Evolutionary conservation across 2,329 filamentous ascomycete species (phyloP), one percentile per base, ranked within the genome.

Genomic region (Sarocladiaceae sp.): DNA sequence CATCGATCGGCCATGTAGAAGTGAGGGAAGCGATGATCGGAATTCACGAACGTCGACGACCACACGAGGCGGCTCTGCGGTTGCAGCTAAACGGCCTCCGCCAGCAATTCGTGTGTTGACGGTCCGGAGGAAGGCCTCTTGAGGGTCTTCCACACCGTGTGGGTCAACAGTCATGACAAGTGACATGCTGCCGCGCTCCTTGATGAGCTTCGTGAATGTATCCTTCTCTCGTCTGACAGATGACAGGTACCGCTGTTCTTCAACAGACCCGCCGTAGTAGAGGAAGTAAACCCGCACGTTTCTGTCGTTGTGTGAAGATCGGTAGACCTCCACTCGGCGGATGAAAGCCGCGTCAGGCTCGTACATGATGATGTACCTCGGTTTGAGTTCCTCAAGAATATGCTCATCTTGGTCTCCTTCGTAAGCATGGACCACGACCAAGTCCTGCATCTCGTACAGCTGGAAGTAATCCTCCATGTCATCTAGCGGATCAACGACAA

Each of bases 1-100:
- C 75, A 97, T 93, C 60, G 83, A 89, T 50, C 90, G 87, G 1
- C 89, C 94, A 66, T 99, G 93, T 2, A 97, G 78, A 3, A 99
- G 79, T 2, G 91, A 96, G 0, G 94, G 93, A 0, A 99, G 78
- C 1, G 89, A 92, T 28, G 92, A 97, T 57, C 94, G 84, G 66
- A 99, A 97, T 69, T 99, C 94, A 64, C 94, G 90, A 26, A 97
- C 90, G 61, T 99, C 94, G 37, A 97, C 91, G 2, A 99, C 88
- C 0, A 97, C 89, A 23, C 91, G 86, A 1, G 94, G 93, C 20
- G 91, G 92, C 58, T 92, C 82, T 4, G 90, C 87, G 5, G 92
- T 97, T 8, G 92, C 92, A 6, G 78, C 77, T 1, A 97, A 77
- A 40, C 88, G 83, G 8, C 94, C 94, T 47, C 94, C 94, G 52